phyloP scores from a whole-genome alignment of 2,329 filamentous ascomycete species.

The Zasmidium citrigriseum region DNA sequence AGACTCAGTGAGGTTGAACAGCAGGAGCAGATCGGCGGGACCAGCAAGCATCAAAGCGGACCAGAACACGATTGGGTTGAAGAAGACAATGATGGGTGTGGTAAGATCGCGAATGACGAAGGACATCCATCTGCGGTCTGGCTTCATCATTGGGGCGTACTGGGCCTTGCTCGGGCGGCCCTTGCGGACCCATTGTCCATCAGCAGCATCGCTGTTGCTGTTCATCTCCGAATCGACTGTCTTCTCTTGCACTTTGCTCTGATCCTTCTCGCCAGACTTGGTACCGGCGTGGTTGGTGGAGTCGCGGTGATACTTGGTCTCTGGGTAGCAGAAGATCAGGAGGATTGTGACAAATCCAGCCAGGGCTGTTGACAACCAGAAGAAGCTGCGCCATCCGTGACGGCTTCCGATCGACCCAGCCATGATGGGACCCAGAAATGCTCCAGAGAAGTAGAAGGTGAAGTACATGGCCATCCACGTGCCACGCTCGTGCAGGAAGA shows the following conservation, averaged over 20 bases:
- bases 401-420: constrained; percentile 42
- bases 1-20: constrained; percentile 55
- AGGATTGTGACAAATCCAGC: constrained; percentile 42
- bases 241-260: constrained; percentile 32
- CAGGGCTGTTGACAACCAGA: constrained; percentile 47
- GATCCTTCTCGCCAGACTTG: constrained; percentile 14
- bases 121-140: constrained; percentile 42
- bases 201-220: constrained; percentile 23
- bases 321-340: constrained; percentile 44
- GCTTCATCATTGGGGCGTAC: constrained; percentile 39
- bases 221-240: constrained; percentile 28
- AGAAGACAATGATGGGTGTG: constrained; percentile 45
- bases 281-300: constrained; percentile 6
- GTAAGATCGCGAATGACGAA: constrained; percentile 44
- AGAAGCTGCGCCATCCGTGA: constrained; percentile 49
- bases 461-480: constrained; percentile 25
- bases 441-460: constrained; percentile 44
- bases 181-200: constrained; percentile 27
- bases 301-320: constrained; percentile 44
- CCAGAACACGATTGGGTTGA: constrained; percentile 49
- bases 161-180: constrained; percentile 43
- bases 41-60: constrained; percentile 37
- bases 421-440: constrained; percentile 48
- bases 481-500: constrained; percentile 45
- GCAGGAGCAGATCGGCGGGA: constrained; percentile 45